Evolutionary conservation across 2,329 filamentous ascomycete genomes (phyloP).

Genomic region (Diaporthe caulivora): DNA sequence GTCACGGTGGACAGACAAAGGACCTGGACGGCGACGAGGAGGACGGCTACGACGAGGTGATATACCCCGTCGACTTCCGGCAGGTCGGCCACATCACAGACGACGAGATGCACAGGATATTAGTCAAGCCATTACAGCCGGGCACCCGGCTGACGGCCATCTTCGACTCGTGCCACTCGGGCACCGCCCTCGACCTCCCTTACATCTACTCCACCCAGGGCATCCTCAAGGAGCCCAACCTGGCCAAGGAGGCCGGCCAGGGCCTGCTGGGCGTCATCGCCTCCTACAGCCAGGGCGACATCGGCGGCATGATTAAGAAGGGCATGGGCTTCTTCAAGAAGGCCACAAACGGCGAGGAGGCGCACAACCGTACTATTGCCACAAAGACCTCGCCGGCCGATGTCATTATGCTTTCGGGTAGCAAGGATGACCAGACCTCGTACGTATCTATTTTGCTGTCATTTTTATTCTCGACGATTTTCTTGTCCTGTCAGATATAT

Average conservation of each 20-base stretch:
- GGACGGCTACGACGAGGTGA: slow-evolving; percentile 85
- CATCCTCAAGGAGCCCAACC: slow-evolving; percentile 76
- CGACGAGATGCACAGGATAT: slow-evolving; percentile 84
- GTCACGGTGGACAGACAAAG: slow-evolving; percentile 85
- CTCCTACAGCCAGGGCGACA: slow-evolving; percentile 76
- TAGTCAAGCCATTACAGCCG: slow-evolving; percentile 68
- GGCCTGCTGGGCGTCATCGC: slow-evolving; percentile 71
- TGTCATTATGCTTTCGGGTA: slow-evolving; percentile 97
- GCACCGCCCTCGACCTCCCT: slow-evolving; percentile 74
- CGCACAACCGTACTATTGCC: slow-evolving; percentile 81
- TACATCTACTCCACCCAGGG: slow-evolving; percentile 79
- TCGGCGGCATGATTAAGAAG: slow-evolving; percentile 84
- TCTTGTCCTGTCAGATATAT: neutral
- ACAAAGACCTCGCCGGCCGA: slow-evolving; percentile 97
- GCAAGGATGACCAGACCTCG: slow-evolving; percentile 96
- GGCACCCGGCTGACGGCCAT: slow-evolving; percentile 73
- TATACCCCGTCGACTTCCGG: slow-evolving; percentile 86
- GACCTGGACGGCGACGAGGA: slow-evolving; percentile 85
- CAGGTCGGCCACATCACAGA: slow-evolving; percentile 85
- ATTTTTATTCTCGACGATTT: slow-evolving; percentile 40
- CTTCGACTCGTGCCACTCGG: slow-evolving; percentile 76
- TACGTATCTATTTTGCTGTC: slow-evolving; percentile 64
- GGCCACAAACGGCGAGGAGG: slow-evolving; percentile 83
- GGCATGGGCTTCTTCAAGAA: slow-evolving; percentile 91
- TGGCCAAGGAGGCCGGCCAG: slow-evolving; percentile 76